Evolutionary conservation across 495 filamentous ascomycete genomes (phyloP).

Genomic region (Aspergillus egyptiacus): DNA sequence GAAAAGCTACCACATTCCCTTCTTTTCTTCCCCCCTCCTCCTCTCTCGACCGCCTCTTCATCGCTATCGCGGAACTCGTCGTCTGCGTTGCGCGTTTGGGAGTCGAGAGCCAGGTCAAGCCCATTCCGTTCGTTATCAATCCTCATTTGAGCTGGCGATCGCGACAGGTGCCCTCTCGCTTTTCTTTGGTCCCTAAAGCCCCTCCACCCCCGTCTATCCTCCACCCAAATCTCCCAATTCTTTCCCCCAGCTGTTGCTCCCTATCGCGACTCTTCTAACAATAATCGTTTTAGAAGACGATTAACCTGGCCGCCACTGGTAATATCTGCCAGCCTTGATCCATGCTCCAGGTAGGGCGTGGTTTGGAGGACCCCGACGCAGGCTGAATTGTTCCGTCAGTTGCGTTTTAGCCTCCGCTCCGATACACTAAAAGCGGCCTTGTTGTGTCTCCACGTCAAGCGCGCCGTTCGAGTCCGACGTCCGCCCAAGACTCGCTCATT

Average conservation of each 20-base stretch:
- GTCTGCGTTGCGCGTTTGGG: slow-evolving; percentile 4
- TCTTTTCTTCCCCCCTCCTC: background rate
- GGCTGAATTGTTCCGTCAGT: slow-evolving; percentile 25
- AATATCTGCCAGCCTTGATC: slow-evolving; percentile 26
- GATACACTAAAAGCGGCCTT: slow-evolving; percentile 39
- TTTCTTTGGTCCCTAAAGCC: slow-evolving; percentile 14
- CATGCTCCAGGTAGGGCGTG: slow-evolving; percentile 31
- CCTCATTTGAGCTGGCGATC: slow-evolving; percentile 25
- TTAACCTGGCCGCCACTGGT: slow-evolving; percentile 26
- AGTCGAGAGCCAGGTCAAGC: slow-evolving; percentile 2
- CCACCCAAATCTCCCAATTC: slow-evolving; percentile 10
- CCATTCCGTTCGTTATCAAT: slow-evolving; percentile 15
- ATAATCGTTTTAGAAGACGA: slow-evolving; percentile 15
- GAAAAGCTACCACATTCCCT: slow-evolving; percentile 7
- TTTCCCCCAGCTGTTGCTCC: background rate
- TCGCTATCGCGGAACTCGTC: background rate
- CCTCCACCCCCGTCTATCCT: slow-evolving; percentile 10
- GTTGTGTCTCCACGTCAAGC: slow-evolving; percentile 33
- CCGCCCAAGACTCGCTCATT: slow-evolving; percentile 14
- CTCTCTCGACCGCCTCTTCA: slow-evolving; percentile 1
- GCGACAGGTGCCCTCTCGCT: slow-evolving; percentile 21
- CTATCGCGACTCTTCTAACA: slow-evolving; percentile 13
- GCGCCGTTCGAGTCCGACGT: slow-evolving; percentile 29
- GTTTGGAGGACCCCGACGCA: slow-evolving; percentile 23
- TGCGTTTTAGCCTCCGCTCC: slow-evolving; percentile 39